Conservation (phyloP, 2,329 filamentous ascomycete species). For the Phialophora verrucosa region DNA sequence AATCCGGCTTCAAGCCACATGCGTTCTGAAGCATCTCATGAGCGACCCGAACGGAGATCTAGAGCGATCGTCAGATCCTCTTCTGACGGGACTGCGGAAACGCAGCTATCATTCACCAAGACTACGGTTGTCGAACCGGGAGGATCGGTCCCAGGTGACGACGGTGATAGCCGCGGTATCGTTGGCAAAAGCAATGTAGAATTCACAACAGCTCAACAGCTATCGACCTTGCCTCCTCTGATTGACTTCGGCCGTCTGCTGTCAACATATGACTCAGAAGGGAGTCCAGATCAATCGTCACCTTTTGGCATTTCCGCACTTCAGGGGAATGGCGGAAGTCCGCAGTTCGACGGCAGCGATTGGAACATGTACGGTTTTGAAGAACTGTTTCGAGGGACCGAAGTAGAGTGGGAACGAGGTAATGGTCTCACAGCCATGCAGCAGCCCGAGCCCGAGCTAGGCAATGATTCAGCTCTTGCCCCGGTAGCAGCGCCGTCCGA, state of each 20-base stretch:
- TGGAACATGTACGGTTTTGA: conserved; percentile 11
- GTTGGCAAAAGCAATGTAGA: background rate
- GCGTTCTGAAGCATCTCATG: background rate
- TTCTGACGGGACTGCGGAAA: background rate
- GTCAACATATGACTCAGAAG: background rate
- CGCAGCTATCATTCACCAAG: background rate
- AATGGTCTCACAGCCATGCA: background rate
- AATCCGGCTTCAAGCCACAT: background rate
- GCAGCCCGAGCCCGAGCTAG: background rate
- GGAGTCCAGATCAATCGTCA: background rate
- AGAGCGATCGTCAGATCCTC: background rate
- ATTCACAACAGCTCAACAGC: background rate
- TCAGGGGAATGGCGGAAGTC: background rate
- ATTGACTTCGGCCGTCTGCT: background rate
- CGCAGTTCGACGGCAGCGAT: background rate
- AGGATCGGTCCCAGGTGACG: background rate
- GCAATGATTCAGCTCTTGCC: background rate
- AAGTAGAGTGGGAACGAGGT: background rate
- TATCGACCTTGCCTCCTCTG: background rate
- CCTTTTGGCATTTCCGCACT: background rate
- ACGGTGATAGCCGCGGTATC: background rate
- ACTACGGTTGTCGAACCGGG: background rate
- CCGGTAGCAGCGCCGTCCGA: background rate
- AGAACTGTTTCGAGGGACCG: background rate
- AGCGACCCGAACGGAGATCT: background rate